phyloP scores from a whole-genome alignment of 2,329 filamentous ascomycete species.

The Metarhizium guizhouense region DNA sequence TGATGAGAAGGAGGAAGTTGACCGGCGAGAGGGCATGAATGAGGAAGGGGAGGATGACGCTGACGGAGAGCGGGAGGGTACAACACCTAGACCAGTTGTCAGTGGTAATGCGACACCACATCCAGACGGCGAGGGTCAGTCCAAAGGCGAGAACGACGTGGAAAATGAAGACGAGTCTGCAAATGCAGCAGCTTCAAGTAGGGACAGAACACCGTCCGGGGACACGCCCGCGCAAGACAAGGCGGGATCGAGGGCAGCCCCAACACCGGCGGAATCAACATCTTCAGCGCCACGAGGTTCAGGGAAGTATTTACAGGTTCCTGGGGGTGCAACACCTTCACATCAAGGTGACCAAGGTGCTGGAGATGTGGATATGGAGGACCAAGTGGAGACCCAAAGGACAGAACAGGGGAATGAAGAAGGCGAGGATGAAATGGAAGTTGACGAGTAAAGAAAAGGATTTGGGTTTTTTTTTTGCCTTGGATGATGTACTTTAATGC shows the following conservation, averaged over 20 bases:
- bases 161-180: slow-evolving; percentile 9
- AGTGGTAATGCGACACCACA: slow-evolving; percentile 44
- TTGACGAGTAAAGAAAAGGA: slow-evolving; percentile 31
- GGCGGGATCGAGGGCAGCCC: neutral
- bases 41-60: slow-evolving; percentile 55
- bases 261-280: slow-evolving; percentile 1
- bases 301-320: slow-evolving; percentile 7
- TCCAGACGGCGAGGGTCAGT: slow-evolving; percentile 31
- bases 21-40: slow-evolving; percentile 74
- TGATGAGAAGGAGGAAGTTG: slow-evolving; percentile 92
- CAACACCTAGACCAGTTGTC: slow-evolving; percentile 40
- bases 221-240: slow-evolving; percentile 21
- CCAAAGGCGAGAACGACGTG: slow-evolving; percentile 19
- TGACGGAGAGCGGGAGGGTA: slow-evolving; percentile 35
- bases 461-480: neutral
- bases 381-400: slow-evolving; percentile 24
- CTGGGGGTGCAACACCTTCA: slow-evolving; percentile 8
- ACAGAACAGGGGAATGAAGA: slow-evolving; percentile 27
- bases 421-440: slow-evolving; percentile 48
- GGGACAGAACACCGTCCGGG: slow-evolving; percentile 23
- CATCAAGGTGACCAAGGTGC: slow-evolving; percentile 18
- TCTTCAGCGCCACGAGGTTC: slow-evolving; percentile 2
- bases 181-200: slow-evolving; percentile 11
- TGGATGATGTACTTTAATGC: neutral
- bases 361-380: slow-evolving; percentile 53